Percentiles rank a stretch among this genome's conserved stretches.
Evolutionary conservation across 495 filamentous ascomycete genomes (phyloP).

Genomic region (Lophiotrema nucula): DNA sequence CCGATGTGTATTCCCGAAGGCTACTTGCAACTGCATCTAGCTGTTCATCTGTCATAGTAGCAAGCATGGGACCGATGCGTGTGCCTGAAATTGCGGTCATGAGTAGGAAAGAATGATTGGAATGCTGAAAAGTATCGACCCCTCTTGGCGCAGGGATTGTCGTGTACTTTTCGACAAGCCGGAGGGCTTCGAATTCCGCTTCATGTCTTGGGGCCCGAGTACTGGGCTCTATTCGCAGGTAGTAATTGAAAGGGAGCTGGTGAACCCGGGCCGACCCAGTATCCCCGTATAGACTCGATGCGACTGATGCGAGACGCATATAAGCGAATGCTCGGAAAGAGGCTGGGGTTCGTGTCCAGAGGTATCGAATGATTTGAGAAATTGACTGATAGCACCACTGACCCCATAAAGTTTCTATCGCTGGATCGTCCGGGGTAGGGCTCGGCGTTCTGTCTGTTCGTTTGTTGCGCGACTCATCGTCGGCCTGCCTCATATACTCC

Average conservation of each 20-base stretch:
- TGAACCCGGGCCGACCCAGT: conserved; percentile 1
- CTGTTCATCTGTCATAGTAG: conserved; percentile 14
- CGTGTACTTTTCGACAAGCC: conserved; percentile 8
- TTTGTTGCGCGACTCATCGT: not conserved
- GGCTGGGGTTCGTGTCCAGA: conserved; percentile 5
- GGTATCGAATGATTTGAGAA: not conserved
- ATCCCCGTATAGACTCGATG: conserved; percentile 3
- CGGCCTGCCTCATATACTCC: conserved; percentile 5
- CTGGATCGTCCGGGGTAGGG: not conserved
- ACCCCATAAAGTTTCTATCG: not conserved
- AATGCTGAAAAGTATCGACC: conserved; percentile 10
- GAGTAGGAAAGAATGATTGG: conserved; percentile 11
- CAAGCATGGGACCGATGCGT: not conserved
- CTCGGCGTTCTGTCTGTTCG: not conserved
- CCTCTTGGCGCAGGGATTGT: conserved; percentile 8
- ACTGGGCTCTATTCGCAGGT: conserved; percentile 3
- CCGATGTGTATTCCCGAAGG: conserved; percentile 9
- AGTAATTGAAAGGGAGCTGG: conserved; percentile 14
- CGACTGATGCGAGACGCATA: not conserved
- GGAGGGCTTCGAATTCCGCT: conserved; percentile 11
- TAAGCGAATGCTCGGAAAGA: conserved; percentile 12
- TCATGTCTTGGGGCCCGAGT: conserved; percentile 10
- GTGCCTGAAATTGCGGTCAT: conserved; percentile 6
- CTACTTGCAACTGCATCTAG: not conserved
- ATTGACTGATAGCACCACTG: not conserved